These are phyloP conservation scores for Tylopilus sp. DNA, from an alignment of 768 basidiomycete genomes.

Conservation along the genomic window DNA sequence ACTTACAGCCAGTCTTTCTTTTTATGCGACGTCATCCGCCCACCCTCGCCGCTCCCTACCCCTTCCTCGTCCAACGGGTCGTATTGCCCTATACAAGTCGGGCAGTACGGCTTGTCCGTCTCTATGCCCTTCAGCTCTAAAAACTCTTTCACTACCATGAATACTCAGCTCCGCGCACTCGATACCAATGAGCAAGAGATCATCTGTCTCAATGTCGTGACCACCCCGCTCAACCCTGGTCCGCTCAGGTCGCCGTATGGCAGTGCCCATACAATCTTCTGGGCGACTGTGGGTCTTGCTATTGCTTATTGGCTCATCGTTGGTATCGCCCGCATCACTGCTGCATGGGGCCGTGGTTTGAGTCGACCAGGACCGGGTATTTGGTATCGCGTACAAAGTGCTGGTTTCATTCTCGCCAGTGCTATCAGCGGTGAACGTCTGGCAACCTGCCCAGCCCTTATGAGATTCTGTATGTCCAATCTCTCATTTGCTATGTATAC, in stretches of 20 bases:
- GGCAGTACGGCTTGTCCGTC: conserved; percentile 79
- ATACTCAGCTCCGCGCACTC: conserved; percentile 82
- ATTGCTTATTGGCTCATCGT: conserved; percentile 82
- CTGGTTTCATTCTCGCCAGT: conserved; percentile 86
- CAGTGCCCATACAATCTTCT: conserved; percentile 62
- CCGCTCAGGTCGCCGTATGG: conserved; percentile 59
- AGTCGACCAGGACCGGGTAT: conserved; percentile 53
- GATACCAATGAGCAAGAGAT: conserved; percentile 83
- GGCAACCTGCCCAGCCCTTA: conserved; percentile 76
- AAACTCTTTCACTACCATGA: conserved; percentile 78
- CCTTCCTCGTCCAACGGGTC: conserved; percentile 31
- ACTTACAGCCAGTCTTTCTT: conserved; percentile 68
- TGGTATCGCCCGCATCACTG: conserved; percentile 73
- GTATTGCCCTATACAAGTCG: conserved; percentile 78
- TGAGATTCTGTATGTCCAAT: conserved; percentile 75
- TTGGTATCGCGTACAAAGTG: conserved; percentile 75
- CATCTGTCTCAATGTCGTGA: conserved; percentile 73
- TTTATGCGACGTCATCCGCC: conserved; percentile 76
- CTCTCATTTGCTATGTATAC: conserved; percentile 7
- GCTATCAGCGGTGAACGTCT: conserved; percentile 91
- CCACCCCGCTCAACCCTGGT: conserved; percentile 72
- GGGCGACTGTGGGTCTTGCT: conserved; percentile 68
- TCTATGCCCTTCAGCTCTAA: conserved; percentile 61
- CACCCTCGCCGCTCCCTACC: conserved; percentile 66
- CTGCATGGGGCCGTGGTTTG: conserved; percentile 79